phyloP scores from a whole-genome alignment of 176 grass and related monocot species.

The Cenchrus americanus region DNA sequence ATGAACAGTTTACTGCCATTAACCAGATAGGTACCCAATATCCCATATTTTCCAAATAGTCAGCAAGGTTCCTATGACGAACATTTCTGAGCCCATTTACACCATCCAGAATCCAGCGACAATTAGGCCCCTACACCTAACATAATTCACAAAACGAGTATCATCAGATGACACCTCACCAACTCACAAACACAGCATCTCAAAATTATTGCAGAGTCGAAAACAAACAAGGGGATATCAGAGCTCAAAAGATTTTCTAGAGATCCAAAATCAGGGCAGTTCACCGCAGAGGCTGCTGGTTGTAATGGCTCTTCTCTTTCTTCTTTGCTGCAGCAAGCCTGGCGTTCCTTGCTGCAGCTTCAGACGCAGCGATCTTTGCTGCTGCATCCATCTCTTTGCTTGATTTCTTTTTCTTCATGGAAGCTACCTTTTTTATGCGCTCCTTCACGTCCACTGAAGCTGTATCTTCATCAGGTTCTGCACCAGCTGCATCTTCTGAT shows the following conservation, averaged over 20 bases:
- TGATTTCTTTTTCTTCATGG: slow-evolving; percentile 88
- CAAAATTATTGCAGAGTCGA: slow-evolving; percentile 37
- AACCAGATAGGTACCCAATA: background rate
- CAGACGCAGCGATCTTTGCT: slow-evolving; percentile 68
- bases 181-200: slow-evolving; percentile 13
- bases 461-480: slow-evolving; percentile 52
- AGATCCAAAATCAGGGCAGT: slow-evolving; percentile 4
- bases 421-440: slow-evolving; percentile 77
- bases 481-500: slow-evolving; percentile 33
- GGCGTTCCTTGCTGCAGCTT: slow-evolving; percentile 78
- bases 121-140: background rate
- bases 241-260: slow-evolving; percentile 1
- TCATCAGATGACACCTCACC: slow-evolving; percentile 20
- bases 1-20: background rate
- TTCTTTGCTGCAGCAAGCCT: slow-evolving; percentile 80
- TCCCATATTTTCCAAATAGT: slow-evolving; percentile 29
- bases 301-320: slow-evolving; percentile 96
- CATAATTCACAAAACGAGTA: slow-evolving; percentile 3
- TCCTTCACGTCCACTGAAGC: slow-evolving; percentile 71
- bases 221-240: slow-evolving; percentile 39
- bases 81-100: slow-evolving; percentile 28
- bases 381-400: slow-evolving; percentile 75
- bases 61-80: slow-evolving; percentile 40
- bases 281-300: slow-evolving; percentile 85
- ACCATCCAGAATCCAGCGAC: slow-evolving; percentile 31